phyloP scores from a whole-genome alignment of 192 early-diverging fungal species.

The Gamsiella multidivaricata region DNA sequence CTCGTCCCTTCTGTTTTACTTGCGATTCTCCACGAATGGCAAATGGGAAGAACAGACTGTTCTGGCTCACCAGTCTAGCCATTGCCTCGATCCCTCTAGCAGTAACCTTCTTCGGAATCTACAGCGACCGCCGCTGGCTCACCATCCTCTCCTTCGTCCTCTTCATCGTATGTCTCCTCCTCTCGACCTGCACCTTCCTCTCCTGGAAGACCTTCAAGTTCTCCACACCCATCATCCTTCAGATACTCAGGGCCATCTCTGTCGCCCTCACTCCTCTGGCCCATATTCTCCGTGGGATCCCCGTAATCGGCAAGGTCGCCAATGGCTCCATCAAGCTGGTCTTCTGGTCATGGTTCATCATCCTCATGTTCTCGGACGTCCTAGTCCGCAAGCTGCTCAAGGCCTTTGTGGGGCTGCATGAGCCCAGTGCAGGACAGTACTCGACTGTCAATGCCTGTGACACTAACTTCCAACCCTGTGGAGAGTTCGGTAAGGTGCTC shows the following conservation, averaged over 20 bases:
- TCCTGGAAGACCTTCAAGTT: conserved; percentile 48
- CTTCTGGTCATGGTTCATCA: conserved; percentile 48
- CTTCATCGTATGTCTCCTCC: conserved; percentile 39
- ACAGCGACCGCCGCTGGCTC: conserved; percentile 30
- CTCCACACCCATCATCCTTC: conserved; percentile 42
- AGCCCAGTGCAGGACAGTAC: conserved; percentile 46
- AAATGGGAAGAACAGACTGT: conserved; percentile 45
- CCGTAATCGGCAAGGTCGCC: conserved; percentile 40
- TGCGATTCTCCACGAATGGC: conserved; percentile 23
- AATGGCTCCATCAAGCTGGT: conserved; percentile 46
- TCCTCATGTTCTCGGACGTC: conserved; percentile 50
- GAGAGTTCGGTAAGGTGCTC: conserved; percentile 47
- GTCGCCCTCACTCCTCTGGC: conserved; percentile 38
- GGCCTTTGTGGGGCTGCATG: conserved; percentile 45
- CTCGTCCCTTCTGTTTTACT: neutral
- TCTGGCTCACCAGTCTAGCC: conserved; percentile 49
- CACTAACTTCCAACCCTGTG: conserved; percentile 53
- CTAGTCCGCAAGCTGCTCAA: conserved; percentile 45
- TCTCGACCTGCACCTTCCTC: conserved; percentile 47
- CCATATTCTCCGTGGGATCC: conserved; percentile 31
- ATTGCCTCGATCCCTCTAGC: conserved; percentile 36
- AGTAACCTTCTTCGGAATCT: conserved; percentile 35
- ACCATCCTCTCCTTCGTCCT: conserved; percentile 40
- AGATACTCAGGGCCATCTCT: conserved; percentile 22
- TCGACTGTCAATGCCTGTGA: conserved; percentile 53